phyloP scores from a whole-genome alignment of 495 filamentous ascomycete genomes.

The Parachaetomium inaequale region DNA sequence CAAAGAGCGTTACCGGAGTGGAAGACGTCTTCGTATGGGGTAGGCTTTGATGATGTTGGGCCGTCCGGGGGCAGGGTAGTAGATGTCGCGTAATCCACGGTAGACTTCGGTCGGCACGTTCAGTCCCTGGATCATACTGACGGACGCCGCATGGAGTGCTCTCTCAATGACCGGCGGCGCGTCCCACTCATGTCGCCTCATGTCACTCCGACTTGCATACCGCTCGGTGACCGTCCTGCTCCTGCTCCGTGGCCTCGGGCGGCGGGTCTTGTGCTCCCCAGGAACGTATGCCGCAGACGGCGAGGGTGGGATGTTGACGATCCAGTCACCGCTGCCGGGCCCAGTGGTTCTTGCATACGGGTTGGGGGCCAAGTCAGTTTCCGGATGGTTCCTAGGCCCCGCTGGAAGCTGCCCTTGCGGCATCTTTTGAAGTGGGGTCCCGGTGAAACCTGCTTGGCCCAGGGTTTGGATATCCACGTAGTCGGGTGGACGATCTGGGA shows the following conservation, averaged over 20 bases:
- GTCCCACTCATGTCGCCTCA: constrained; percentile 25
- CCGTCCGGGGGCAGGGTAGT: constrained; percentile 27
- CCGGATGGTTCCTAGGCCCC: neutral
- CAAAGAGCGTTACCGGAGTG: constrained; percentile 32
- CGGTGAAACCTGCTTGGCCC: neutral
- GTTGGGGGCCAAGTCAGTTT: neutral
- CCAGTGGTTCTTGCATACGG: neutral
- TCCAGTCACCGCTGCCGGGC: constrained; percentile 9
- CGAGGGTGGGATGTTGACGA: constrained; percentile 22
- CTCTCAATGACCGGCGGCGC: constrained; percentile 26
- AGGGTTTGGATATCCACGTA: neutral
- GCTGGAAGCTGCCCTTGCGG: neutral
- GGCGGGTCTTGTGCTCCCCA: neutral
- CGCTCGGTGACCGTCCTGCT: neutral
- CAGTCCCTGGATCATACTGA: constrained; percentile 28
- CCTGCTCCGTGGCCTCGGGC: neutral
- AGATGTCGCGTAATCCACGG: constrained; percentile 23
- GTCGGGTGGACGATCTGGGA: neutral
- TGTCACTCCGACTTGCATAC: neutral
- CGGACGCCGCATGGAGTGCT: constrained; percentile 27
- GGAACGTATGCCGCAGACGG: constrained; percentile 18
- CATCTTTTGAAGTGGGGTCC: neutral
- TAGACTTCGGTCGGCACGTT: constrained; percentile 25
- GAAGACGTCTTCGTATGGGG: constrained; percentile 30
- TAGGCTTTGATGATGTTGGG: constrained; percentile 37